Percentiles rank a stretch among this genome's conserved stretches.
These are phyloP conservation scores for Kluyveromyces sp. DNA, from an alignment of 1,139 yeast species.

Conservation along the genomic window DNA sequence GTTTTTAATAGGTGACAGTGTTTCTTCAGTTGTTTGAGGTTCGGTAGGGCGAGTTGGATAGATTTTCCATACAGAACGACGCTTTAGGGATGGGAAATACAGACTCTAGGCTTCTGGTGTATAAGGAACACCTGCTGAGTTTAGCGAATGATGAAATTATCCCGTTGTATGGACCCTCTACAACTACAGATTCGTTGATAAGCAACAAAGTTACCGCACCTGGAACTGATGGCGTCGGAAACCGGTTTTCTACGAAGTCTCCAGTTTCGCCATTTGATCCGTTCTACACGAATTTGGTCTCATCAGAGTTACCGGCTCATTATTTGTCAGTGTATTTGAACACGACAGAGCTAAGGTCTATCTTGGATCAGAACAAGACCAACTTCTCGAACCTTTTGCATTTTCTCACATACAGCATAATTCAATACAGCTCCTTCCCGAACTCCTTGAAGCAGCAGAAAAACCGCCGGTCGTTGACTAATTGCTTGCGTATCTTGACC, in stretches of 20 bases:
- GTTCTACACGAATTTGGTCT: conserved; percentile 3
- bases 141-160: conserved; percentile 46
- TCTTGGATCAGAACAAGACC: conserved; percentile 50
- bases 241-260: background rate
- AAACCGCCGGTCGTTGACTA: conserved; percentile 34
- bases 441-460: conserved; percentile 3
- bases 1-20: too few species aligned
- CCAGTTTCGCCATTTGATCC: conserved; percentile 1
- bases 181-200: conserved; percentile 10
- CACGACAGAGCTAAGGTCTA: conserved; percentile 36
- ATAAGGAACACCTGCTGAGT: conserved; percentile 53
- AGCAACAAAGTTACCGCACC: conserved; percentile 2
- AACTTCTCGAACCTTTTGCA: conserved; percentile 50
- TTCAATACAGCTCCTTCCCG: conserved; percentile 3
- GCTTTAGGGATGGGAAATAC: conserved; percentile 74
- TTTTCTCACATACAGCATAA: conserved; percentile 4
- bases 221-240: background rate
- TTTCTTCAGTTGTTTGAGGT: too few species aligned
- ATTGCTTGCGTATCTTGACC: conserved; percentile 60
- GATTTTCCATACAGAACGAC: too few species aligned
- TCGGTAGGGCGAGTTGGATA: too few species aligned
- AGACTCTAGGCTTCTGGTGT: conserved; percentile 55
- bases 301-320: conserved; percentile 4
- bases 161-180: conserved; percentile 12
- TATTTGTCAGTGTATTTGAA: conserved; percentile 7